Conservation (phyloP, 257 asterid species). For the Solanum gandarillasii region DNA sequence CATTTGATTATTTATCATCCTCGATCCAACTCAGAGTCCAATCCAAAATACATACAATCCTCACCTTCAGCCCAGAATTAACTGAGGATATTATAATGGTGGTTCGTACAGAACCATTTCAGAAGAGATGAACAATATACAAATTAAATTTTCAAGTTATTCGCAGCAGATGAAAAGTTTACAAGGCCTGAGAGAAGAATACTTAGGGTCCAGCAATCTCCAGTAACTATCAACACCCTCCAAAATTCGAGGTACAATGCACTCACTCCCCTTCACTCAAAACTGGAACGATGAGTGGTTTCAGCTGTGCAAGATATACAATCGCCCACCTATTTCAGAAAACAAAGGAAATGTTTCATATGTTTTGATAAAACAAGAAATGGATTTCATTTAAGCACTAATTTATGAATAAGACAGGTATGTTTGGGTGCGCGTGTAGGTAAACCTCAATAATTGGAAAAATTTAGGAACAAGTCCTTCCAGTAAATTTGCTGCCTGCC, state of each 20-base stretch:
- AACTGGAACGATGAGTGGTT: slow-evolving; percentile 81
- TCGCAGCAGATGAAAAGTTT: background rate
- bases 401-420: background rate
- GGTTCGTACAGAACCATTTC: background rate
- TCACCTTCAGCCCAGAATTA: background rate
- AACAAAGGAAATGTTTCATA: background rate
- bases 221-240: background rate
- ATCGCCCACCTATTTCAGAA: slow-evolving; percentile 71
- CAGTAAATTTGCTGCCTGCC: background rate
- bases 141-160: slow-evolving; percentile 1
- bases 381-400: background rate
- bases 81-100: background rate
- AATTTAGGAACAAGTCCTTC: background rate
- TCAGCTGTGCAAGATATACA: slow-evolving; percentile 85
- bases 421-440: background rate
- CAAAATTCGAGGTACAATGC: background rate
- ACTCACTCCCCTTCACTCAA: slow-evolving; percentile 50
- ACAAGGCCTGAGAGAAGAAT: slow-evolving; percentile 10
- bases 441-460: background rate
- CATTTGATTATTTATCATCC: background rate
- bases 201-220: background rate
- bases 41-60: background rate
- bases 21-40: background rate
- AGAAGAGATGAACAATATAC: background rate
- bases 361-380: background rate